A percentile compares a stretch with the other conserved stretches of the same genome.
phyloP scores from a whole-genome alignment of 345 rosid genomes.

The Acer yangbiense region DNA sequence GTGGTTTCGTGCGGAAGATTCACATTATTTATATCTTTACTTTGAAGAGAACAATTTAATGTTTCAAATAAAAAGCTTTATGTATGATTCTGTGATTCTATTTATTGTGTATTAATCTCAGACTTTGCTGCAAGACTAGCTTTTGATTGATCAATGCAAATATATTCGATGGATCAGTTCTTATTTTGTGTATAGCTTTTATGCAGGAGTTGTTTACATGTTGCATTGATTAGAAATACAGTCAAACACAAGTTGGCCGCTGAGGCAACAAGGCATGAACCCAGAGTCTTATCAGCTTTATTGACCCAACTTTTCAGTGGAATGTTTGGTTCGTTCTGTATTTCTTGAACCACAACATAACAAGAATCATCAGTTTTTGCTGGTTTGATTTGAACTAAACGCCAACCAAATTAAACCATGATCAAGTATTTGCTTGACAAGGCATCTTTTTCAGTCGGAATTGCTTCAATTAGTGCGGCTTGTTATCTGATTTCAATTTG shows the following conservation, averaged over 20 bases:
- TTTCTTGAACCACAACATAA: not conserved
- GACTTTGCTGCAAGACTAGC: constrained; percentile 4
- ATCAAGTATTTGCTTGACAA: not conserved
- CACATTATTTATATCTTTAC: not conserved
- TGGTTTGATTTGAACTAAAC: not conserved
- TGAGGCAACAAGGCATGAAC: not conserved
- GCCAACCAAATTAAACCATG: not conserved
- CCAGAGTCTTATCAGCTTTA: not conserved
- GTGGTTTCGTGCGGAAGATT: constrained; percentile 7
- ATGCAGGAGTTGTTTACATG: not conserved
- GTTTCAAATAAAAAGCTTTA: constrained; percentile 29
- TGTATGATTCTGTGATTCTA: constrained; percentile 8
- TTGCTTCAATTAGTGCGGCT: not conserved
- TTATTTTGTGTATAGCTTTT: not conserved
- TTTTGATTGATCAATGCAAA: constrained; percentile 7
- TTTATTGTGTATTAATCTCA: constrained; percentile 25
- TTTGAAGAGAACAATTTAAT: constrained; percentile 11
- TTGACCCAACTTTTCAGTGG: not conserved
- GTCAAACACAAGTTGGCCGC: not conserved
- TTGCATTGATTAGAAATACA: not conserved
- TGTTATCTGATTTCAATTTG: not conserved
- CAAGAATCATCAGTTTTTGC: not conserved
- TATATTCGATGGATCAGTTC: constrained; percentile 5
- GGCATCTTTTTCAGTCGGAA: not conserved
- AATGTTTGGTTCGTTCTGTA: not conserved